Conservation (phyloP, 306 rosid genomes). For the Comarum palustre region DNA sequence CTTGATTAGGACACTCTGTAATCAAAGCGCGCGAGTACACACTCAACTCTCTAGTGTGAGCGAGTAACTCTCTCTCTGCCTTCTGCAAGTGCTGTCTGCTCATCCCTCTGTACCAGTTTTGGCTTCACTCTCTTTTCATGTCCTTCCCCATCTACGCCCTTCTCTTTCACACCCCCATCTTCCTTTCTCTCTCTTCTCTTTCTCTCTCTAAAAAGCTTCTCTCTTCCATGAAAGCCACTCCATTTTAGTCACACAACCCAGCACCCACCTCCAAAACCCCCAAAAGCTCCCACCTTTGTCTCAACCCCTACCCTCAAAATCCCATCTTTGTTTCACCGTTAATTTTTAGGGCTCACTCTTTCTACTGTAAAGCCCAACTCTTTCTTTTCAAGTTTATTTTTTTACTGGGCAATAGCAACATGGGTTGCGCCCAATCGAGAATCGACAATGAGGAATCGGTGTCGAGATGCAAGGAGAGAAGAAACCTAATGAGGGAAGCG, state of each 20-base stretch:
- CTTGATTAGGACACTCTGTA: constrained; percentile 15
- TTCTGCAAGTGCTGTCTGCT: constrained; percentile 9
- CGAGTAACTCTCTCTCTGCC: constrained; percentile 23
- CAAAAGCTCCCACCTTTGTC: not conserved
- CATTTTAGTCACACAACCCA: constrained; percentile 14
- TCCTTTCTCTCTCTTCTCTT: not conserved
- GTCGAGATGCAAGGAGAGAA: constrained; percentile 69
- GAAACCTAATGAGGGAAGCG: constrained; percentile 61
- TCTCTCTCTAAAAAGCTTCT: not conserved
- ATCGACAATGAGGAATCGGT: constrained; percentile 88
- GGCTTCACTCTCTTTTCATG: constrained; percentile 17
- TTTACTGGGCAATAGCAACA: not conserved
- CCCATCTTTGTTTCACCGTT: not conserved
- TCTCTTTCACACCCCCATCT: not conserved
- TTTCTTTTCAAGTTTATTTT: not conserved
- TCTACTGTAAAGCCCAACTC: not conserved
- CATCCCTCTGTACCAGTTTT: constrained; percentile 14
- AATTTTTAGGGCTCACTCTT: not conserved
- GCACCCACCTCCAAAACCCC: not conserved
- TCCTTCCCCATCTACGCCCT: not conserved
- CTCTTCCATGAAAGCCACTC: not conserved
- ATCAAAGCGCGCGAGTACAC: constrained; percentile 34
- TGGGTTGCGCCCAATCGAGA: constrained; percentile 88
- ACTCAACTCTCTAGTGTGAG: constrained; percentile 14
- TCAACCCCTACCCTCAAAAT: not conserved